Conservation (phyloP, 2,329 filamentous ascomycete genomes). For the Calonectria leucothoes region DNA sequence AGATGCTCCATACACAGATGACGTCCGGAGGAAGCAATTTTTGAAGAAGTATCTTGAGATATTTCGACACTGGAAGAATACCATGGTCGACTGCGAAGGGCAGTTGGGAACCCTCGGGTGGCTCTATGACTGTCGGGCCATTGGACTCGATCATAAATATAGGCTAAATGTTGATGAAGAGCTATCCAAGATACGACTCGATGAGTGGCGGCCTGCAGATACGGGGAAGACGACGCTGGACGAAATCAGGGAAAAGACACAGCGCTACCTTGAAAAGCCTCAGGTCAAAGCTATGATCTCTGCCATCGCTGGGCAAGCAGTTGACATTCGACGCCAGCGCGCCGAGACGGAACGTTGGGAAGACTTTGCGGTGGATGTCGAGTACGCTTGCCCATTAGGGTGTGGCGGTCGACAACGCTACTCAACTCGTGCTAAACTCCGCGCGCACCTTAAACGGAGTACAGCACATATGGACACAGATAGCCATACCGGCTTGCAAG, state of each 20-base stretch:
- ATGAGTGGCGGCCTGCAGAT: slow-evolving; percentile 3
- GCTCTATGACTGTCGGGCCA: background rate
- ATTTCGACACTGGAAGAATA: background rate
- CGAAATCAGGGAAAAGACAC: background rate
- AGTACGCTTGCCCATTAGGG: background rate
- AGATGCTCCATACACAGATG: background rate
- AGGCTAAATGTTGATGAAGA: slow-evolving; percentile 1
- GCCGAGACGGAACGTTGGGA: background rate
- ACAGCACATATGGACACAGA: background rate
- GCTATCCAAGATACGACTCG: background rate
- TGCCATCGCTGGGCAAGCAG: background rate
- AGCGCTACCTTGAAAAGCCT: background rate
- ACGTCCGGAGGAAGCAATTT: background rate
- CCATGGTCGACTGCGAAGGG: slow-evolving; percentile 10
- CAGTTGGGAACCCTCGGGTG: background rate
- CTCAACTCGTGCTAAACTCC: background rate
- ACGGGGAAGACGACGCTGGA: background rate
- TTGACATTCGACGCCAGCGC: background rate
- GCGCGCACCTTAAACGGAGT: background rate
- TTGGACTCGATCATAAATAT: background rate
- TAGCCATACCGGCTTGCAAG: background rate
- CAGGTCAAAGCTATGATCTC: background rate
- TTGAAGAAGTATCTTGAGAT: background rate
- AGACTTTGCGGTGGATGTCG: background rate
- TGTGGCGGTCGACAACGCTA: background rate